Percentiles rank a stretch among this genome's conserved stretches.
Conservation (phyloP, 495 filamentous ascomycete genomes). For the Letharia columbiana region DNA sequence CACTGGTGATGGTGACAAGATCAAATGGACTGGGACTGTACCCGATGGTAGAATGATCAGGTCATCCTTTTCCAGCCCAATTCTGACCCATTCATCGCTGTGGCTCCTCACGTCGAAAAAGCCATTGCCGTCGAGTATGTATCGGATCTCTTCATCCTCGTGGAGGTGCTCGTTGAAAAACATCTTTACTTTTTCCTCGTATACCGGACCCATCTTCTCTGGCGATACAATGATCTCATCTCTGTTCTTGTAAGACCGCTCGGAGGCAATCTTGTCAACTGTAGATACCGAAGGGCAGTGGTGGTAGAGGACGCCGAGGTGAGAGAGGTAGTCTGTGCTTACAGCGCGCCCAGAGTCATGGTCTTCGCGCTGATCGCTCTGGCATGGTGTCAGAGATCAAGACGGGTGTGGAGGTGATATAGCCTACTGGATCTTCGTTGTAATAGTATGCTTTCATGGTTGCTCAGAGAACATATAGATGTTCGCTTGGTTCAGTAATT, state of each 20-base stretch:
- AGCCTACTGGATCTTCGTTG: slow-evolving; percentile 65
- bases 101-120: slow-evolving; percentile 84
- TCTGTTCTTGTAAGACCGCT: slow-evolving; percentile 86
- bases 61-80: slow-evolving; percentile 60
- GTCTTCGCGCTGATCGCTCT: slow-evolving; percentile 88
- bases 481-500: not conserved
- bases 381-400: slow-evolving; percentile 19
- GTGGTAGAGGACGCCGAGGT: slow-evolving; percentile 72
- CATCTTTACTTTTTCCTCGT: slow-evolving; percentile 82
- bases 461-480: not conserved
- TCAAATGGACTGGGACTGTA: not conserved
- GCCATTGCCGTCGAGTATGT: slow-evolving; percentile 79
- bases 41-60: slow-evolving; percentile 90
- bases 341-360: slow-evolving; percentile 75
- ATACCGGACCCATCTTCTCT: slow-evolving; percentile 67
- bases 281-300: slow-evolving; percentile 51
- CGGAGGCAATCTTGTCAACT: slow-evolving; percentile 62
- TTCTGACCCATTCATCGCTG: slow-evolving; percentile 78
- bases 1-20: not conserved
- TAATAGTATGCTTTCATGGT: slow-evolving; percentile 78
- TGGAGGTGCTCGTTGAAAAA: slow-evolving; percentile 96
- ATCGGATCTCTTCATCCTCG: slow-evolving; percentile 99
- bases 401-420: slow-evolving; percentile 3
- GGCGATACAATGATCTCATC: slow-evolving; percentile 90
- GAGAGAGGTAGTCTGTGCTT: slow-evolving; percentile 49